Percentiles rank a stretch among this genome's conserved stretches.
These are phyloP conservation scores for Pyronema domesticum DNA, from an alignment of 495 filamentous ascomycete genomes.

Conservation along the genomic window DNA sequence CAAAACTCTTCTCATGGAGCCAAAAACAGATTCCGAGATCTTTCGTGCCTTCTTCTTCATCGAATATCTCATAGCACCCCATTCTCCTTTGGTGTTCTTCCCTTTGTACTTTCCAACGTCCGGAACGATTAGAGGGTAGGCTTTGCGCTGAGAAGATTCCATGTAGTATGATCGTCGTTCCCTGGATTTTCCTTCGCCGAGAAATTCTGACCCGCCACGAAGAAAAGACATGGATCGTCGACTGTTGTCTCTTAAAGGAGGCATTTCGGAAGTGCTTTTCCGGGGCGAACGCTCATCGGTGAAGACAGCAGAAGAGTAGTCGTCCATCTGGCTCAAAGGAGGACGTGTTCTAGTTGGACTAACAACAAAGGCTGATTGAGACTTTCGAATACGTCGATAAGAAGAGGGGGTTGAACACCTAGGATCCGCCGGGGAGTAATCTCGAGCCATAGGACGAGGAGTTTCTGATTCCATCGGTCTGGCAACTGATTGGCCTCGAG, in stretches of 20 bases:
- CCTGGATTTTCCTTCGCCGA: conserved; percentile 16
- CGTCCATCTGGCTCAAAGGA: conserved; percentile 5
- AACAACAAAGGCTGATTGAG: conserved; percentile 50
- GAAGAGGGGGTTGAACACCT: conserved; percentile 51
- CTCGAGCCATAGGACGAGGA: conserved; percentile 19
- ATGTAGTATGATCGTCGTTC: conserved; percentile 21
- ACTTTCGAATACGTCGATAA: conserved; percentile 52
- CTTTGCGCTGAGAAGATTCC: conserved; percentile 12
- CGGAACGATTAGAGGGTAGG: conserved; percentile 13
- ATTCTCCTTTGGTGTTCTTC: conserved; percentile 4
- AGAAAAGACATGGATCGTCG: conserved; percentile 22
- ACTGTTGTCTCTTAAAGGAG: conserved; percentile 5
- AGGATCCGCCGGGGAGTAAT: conserved; percentile 41
- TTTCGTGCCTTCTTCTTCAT: conserved; percentile 18
- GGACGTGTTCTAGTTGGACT: conserved; percentile 6
- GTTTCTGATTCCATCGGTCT: neutral
- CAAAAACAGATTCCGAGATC: conserved; percentile 20
- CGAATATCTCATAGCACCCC: conserved; percentile 3
- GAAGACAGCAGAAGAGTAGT: conserved; percentile 11
- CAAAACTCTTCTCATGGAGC: conserved; percentile 18
- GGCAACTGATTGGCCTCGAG: neutral
- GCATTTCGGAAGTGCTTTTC: neutral
- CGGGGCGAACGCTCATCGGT: conserved; percentile 10
- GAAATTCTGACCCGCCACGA: conserved; percentile 23
- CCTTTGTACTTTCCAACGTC: neutral